Percentiles rank a stretch among this genome's conserved stretches.
These are phyloP conservation scores for Zymoseptoria brevis DNA, from an alignment of 2,329 filamentous ascomycete genomes.

Conservation along the genomic window DNA sequence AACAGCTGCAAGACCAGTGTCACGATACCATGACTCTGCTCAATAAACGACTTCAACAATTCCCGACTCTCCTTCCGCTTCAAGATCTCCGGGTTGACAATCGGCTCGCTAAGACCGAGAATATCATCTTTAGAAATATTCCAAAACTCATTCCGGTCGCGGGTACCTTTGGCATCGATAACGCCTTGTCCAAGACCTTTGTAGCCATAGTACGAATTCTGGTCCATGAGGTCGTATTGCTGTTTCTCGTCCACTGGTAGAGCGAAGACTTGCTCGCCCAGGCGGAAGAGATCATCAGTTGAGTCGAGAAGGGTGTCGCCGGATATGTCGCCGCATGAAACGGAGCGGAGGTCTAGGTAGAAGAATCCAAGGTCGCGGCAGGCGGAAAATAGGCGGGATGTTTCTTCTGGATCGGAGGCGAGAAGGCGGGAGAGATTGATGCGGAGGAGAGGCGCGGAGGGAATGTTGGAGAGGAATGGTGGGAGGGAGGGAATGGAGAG, in stretches of 20 bases:
- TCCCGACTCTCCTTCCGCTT: constrained; percentile 28
- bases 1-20: constrained; percentile 38
- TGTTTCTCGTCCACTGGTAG: constrained; percentile 44
- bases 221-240: constrained; percentile 46
- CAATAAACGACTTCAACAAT: constrained; percentile 39
- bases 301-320: constrained; percentile 37
- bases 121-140: constrained; percentile 50
- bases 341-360: constrained; percentile 44
- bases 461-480: constrained; percentile 37
- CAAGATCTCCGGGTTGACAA: constrained; percentile 40
- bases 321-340: constrained; percentile 12
- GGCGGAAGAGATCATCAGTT: constrained; percentile 39
- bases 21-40: constrained; percentile 39
- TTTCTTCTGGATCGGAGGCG: constrained; percentile 29
- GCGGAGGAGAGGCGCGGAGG: constrained; percentile 38
- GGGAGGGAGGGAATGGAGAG: constrained; percentile 20
- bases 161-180: constrained; percentile 42
- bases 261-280: constrained; percentile 42
- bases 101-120: constrained; percentile 28
- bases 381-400: constrained; percentile 28
- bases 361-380: constrained; percentile 47
- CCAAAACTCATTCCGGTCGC: constrained; percentile 48
- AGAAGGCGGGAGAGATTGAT: constrained; percentile 35
- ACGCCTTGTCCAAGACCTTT: constrained; percentile 28
- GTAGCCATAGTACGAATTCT: constrained; percentile 48